Conservation (phyloP, 805 yeast genomes). For the Blastobotrys muscicola region DNA sequence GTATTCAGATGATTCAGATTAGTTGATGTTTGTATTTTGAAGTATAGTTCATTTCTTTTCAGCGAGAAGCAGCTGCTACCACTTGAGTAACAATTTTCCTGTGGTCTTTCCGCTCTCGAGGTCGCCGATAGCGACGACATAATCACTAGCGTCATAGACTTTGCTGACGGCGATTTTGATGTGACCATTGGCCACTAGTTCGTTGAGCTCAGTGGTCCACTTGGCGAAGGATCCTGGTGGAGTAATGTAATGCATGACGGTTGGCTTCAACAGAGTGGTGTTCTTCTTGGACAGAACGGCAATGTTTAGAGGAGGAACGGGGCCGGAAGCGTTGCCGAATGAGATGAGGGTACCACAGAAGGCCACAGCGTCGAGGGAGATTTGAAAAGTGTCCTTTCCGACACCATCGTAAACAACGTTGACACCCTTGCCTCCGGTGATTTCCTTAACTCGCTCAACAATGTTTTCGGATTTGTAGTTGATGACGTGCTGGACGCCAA, state of each 20-base stretch:
- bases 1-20: too few relatives aligned
- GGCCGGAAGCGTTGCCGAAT: constrained; percentile 82
- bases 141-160: constrained; percentile 53
- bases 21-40: neutral
- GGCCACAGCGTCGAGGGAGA: constrained; percentile 50
- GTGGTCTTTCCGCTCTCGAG: constrained; percentile 62
- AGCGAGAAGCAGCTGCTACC: too few relatives aligned
- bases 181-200: constrained; percentile 37
- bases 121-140: constrained; percentile 47
- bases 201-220: constrained; percentile 29
- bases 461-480: constrained; percentile 27
- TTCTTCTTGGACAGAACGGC: constrained; percentile 47
- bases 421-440: constrained; percentile 26
- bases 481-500: constrained; percentile 72
- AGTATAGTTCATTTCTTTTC: too few relatives aligned
- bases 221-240: constrained; percentile 48
- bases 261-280: constrained; percentile 55
- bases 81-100: constrained; percentile 54
- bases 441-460: constrained; percentile 22
- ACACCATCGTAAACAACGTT: constrained; percentile 29
- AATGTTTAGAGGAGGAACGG: constrained; percentile 57
- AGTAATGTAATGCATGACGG: constrained; percentile 42
- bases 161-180: constrained; percentile 44
- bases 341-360: constrained; percentile 62
- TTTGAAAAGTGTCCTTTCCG: constrained; percentile 61